These are phyloP conservation scores for Saccharomycopsis schoenii DNA, from an alignment of 805 yeast genomes.

Conservation along the genomic window DNA sequence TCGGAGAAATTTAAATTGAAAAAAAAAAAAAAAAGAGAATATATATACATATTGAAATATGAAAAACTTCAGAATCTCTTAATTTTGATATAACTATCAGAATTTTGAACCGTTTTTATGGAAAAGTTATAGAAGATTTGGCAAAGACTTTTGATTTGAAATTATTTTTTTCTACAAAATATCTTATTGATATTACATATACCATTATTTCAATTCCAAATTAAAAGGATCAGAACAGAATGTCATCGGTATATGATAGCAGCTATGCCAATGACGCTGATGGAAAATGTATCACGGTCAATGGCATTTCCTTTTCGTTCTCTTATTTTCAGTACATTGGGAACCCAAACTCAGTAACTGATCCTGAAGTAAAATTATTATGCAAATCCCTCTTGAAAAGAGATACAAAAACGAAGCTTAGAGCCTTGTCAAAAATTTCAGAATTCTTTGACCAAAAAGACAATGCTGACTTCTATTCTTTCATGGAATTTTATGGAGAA, in stretches of 20 bases:
- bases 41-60: background rate
- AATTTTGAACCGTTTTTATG: background rate
- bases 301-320: slow-evolving; percentile 6
- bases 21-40: background rate
- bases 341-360: background rate
- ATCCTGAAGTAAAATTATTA: slow-evolving; percentile 6
- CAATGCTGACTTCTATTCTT: slow-evolving; percentile 4
- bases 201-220: background rate
- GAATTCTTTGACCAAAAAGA: slow-evolving; percentile 4
- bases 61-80: background rate
- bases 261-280: background rate
- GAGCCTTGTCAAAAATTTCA: slow-evolving; percentile 7
- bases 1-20: too few species aligned
- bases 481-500: slow-evolving; percentile 8
- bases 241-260: background rate
- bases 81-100: background rate
- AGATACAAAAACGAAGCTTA: slow-evolving; percentile 13
- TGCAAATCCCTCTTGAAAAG: slow-evolving; percentile 10
- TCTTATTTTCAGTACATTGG: slow-evolving; percentile 9
- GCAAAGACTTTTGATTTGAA: too few species aligned
- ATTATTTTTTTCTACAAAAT: too few species aligned
- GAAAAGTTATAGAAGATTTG: too few species aligned
- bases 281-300: background rate
- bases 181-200: too few species aligned
- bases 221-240: background rate